Conservation (phyloP, 2,329 filamentous ascomycete genomes). For the Fusarium sambucinum region DNA sequence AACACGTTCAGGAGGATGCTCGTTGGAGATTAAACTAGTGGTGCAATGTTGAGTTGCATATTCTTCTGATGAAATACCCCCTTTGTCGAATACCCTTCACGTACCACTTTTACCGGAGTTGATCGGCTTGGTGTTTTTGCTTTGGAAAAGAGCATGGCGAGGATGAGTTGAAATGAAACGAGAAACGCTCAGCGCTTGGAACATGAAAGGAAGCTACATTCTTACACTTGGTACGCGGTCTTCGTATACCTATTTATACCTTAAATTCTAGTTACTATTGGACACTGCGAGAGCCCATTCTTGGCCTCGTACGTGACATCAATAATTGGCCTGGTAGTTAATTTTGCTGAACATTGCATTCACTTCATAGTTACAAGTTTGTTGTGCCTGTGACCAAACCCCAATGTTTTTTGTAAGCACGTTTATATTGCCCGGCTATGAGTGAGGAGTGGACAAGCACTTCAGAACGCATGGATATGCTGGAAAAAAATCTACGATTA, state of each 20-base stretch:
- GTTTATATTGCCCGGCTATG: too few species aligned
- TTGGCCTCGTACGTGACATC: constrained; percentile 41
- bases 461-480: background rate
- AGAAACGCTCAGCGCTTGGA: constrained; percentile 43
- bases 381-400: background rate
- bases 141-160: constrained; percentile 31
- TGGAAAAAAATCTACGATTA: background rate
- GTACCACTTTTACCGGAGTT: constrained; percentile 43
- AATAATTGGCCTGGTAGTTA: constrained; percentile 53
- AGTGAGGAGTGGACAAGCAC: background rate
- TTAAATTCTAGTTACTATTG: constrained; percentile 49
- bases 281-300: constrained; percentile 37
- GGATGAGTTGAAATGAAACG: constrained; percentile 37
- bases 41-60: constrained; percentile 46
- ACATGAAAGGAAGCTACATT: constrained; percentile 25
- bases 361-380: background rate
- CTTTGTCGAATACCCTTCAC: constrained; percentile 42
- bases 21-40: constrained; percentile 28
- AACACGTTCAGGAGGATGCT: constrained; percentile 19
- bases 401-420: too few species aligned
- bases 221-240: constrained; percentile 36
- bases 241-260: constrained; percentile 38
- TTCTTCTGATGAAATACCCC: constrained; percentile 46
- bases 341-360: constrained; percentile 52
- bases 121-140: constrained; percentile 47